Percentiles rank a stretch among this genome's conserved stretches.
Conservation (phyloP, 352 stramenopile species). For the Sclerospora graminicola region DNA sequence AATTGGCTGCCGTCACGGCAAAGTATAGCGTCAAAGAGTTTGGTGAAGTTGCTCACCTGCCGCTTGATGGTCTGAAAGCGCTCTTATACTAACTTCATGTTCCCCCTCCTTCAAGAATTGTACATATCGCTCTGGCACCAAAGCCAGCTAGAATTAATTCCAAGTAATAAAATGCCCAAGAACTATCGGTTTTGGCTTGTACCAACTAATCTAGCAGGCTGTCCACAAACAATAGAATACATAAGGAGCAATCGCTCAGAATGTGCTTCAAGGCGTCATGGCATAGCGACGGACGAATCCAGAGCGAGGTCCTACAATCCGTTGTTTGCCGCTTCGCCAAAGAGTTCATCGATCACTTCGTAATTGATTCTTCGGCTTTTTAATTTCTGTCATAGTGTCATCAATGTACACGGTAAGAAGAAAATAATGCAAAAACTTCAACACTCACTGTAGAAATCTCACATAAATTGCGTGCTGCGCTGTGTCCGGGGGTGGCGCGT, state of each 20-base stretch:
- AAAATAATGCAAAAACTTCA: not conserved
- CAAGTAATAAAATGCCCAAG: conserved; percentile 13
- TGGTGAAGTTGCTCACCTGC: conserved; percentile 24
- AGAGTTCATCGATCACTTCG: conserved; percentile 84
- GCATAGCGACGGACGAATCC: not conserved
- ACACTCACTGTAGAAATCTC: conserved; percentile 10
- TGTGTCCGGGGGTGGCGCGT: conserved; percentile 64
- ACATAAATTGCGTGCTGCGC: conserved; percentile 85
- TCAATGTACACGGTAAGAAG: conserved; percentile 11
- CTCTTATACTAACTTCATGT: conserved; percentile 17
- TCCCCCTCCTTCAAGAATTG: conserved; percentile 9
- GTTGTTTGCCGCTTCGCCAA: conserved; percentile 73
- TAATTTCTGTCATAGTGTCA: conserved; percentile 69
- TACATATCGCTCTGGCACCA: conserved; percentile 9
- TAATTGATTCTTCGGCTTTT: conserved; percentile 86
- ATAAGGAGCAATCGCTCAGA: conserved; percentile 3
- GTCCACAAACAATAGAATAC: not conserved
- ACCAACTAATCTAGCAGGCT: not conserved
- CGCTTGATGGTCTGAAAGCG: conserved; percentile 21
- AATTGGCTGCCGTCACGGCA: conserved; percentile 29
- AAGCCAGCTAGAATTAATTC: conserved; percentile 13
- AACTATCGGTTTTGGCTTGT: conserved; percentile 1
- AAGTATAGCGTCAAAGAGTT: conserved; percentile 36
- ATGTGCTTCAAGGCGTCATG: not conserved
- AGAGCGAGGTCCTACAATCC: conserved; percentile 29